A percentile compares a stretch with the other conserved stretches of the same genome.
phyloP scores from a whole-genome alignment of 2,329 filamentous ascomycete genomes.

The Aureobasidium melanogenum region DNA sequence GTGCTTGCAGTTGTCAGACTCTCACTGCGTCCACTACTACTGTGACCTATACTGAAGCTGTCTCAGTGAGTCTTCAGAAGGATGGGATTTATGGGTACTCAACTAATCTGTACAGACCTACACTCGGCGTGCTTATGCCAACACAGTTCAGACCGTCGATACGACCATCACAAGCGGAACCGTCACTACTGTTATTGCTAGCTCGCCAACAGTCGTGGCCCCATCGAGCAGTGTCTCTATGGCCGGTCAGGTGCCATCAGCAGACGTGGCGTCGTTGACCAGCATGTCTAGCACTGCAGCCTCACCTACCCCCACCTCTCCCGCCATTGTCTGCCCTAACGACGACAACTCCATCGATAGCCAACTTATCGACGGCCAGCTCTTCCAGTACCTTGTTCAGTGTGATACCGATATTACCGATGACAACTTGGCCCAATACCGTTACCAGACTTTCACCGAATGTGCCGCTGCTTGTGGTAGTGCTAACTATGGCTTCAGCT shows the following conservation, averaged over 20 bases:
- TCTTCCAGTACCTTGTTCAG: constrained; percentile 26
- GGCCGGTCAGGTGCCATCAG: neutral
- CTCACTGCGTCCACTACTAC: constrained; percentile 20
- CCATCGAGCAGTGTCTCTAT: constrained; percentile 8
- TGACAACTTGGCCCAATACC: constrained; percentile 18
- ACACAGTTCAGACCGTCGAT: constrained; percentile 14
- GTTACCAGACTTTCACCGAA: constrained; percentile 22
- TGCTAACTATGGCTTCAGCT: constrained; percentile 21
- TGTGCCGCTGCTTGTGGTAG: constrained; percentile 26
- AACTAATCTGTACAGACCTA: constrained; percentile 9
- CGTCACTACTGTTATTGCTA: neutral
- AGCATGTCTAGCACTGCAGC: neutral
- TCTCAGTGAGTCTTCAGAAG: constrained; percentile 14
- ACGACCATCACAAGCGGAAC: constrained; percentile 16
- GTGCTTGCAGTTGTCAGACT: constrained; percentile 25
- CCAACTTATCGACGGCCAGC: constrained; percentile 23
- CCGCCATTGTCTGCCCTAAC: constrained; percentile 24
- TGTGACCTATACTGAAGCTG: constrained; percentile 20
- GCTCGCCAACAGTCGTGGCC: neutral
- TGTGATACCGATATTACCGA: constrained; percentile 26
- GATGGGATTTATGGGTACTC: neutral
- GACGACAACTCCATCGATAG: constrained; percentile 24
- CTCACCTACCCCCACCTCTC: constrained; percentile 20
- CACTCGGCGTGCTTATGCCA: constrained; percentile 15
- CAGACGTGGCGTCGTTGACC: constrained; percentile 10